Conservation (phyloP, 2,329 filamentous ascomycete species). For the Colletotrichum magnum region DNA sequence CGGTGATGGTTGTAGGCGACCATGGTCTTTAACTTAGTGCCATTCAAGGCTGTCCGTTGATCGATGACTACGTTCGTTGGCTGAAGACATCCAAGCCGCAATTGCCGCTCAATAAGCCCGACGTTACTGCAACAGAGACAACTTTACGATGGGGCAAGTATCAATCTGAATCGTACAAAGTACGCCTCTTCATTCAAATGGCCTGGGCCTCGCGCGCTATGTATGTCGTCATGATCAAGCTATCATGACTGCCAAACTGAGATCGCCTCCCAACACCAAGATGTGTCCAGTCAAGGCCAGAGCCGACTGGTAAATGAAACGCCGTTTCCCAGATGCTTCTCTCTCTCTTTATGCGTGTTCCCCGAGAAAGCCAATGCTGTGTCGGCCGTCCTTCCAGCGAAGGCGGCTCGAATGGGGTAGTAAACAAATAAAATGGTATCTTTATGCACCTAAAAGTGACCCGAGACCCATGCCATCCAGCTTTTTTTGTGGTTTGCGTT, state of each 20-base stretch:
- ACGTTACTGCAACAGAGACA: too few species aligned
- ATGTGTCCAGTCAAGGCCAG: constrained; percentile 6
- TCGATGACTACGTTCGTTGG: too few species aligned
- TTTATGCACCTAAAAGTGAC: constrained; percentile 36
- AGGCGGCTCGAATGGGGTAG: background rate
- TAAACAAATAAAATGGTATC: background rate
- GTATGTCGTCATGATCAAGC: constrained; percentile 23
- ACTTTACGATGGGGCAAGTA: too few species aligned
- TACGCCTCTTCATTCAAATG: constrained; percentile 6
- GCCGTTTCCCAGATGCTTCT: constrained; percentile 14
- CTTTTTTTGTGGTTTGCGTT: background rate
- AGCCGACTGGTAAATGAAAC: constrained; percentile 19
- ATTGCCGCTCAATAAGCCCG: too few species aligned
- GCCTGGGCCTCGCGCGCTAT: constrained; percentile 7
- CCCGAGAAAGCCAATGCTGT: constrained; percentile 4
- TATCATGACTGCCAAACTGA: constrained; percentile 8
- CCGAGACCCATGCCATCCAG: constrained; percentile 9
- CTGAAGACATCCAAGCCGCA: too few species aligned
- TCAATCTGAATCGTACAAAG: background rate
- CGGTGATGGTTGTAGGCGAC: too few species aligned
- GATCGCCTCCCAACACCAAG: background rate
- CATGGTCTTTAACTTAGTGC: too few species aligned
- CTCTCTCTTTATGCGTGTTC: background rate
- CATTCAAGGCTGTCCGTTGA: too few species aligned
- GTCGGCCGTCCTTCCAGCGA: constrained; percentile 26